Conservation (phyloP, 192 early-diverging fungal genomes). For the Lobosporangium transversale region DNA sequence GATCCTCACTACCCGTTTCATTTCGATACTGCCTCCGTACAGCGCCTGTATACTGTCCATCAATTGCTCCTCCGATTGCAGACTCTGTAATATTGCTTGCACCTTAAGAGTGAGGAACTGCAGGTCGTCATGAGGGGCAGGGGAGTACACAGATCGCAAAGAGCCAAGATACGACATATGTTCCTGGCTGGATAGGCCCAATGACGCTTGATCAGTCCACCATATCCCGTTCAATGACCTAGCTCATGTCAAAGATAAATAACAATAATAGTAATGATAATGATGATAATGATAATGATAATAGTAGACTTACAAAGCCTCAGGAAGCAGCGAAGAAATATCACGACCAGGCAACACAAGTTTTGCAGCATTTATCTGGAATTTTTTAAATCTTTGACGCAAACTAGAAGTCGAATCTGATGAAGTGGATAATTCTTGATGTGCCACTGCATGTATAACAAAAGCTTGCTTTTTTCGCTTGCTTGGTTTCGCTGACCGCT, state of each 20-base stretch:
- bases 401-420: background rate
- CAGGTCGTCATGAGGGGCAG: background rate
- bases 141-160: background rate
- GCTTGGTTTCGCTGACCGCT: background rate
- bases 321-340: background rate
- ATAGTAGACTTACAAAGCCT: background rate
- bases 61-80: slow-evolving; percentile 2
- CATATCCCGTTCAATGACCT: slow-evolving; percentile 5
- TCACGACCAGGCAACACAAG: background rate
- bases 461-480: background rate
- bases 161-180: background rate
- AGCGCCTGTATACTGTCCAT: background rate
- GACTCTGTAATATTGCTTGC: background rate
- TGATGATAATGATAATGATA: background rate
- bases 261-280: background rate
- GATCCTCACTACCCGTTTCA: background rate
- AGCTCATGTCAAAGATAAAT: slow-evolving; percentile 3
- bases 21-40: background rate
- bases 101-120: background rate
- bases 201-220: background rate
- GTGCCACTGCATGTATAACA: background rate
- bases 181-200: background rate
- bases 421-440: background rate
- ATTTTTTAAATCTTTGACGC: background rate
- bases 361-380: background rate